Percentiles rank a stretch among this genome's conserved stretches.
Conservation (phyloP, 1,139 yeast species). For the Protomyces inouyei region DNA sequence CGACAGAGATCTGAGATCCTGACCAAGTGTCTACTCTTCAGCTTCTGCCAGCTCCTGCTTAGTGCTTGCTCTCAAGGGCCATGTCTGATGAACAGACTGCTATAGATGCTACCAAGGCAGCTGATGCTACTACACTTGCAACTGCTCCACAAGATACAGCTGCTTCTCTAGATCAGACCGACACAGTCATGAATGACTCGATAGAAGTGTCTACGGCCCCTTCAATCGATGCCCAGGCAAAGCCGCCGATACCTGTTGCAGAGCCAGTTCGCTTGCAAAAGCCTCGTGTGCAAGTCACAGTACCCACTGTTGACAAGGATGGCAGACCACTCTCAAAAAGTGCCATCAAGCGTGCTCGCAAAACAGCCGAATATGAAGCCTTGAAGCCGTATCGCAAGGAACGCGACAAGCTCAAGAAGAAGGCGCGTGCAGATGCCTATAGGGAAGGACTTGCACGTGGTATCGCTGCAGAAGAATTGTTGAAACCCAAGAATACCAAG, state of each 20-base stretch:
- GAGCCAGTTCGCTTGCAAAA: neutral
- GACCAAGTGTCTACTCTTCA: no score
- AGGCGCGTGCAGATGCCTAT: slow-evolving; percentile 36
- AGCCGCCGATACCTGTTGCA: neutral
- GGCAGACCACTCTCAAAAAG: slow-evolving; percentile 7
- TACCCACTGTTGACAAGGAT: neutral
- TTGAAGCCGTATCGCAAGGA: slow-evolving; percentile 28
- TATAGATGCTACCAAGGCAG: neutral
- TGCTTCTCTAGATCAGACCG: no score
- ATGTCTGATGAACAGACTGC: neutral
- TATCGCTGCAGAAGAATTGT: neutral
- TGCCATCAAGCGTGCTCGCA: slow-evolving; percentile 13
- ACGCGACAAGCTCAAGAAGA: slow-evolving; percentile 41
- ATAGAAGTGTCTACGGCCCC: neutral
- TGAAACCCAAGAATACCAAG: slow-evolving; percentile 3
- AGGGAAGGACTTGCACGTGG: slow-evolving; percentile 6
- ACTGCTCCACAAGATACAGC: neutral
- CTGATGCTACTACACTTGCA: neutral
- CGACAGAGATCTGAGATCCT: neutral
- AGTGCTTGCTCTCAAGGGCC: neutral
- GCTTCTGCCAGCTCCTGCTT: neutral
- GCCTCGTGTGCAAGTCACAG: neutral
- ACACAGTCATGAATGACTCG: no score
- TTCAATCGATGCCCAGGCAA: neutral
- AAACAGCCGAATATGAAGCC: slow-evolving; percentile 11